Conservation (phyloP, 2,329 filamentous ascomycete species). For the Pestalotiopsis sp. region DNA sequence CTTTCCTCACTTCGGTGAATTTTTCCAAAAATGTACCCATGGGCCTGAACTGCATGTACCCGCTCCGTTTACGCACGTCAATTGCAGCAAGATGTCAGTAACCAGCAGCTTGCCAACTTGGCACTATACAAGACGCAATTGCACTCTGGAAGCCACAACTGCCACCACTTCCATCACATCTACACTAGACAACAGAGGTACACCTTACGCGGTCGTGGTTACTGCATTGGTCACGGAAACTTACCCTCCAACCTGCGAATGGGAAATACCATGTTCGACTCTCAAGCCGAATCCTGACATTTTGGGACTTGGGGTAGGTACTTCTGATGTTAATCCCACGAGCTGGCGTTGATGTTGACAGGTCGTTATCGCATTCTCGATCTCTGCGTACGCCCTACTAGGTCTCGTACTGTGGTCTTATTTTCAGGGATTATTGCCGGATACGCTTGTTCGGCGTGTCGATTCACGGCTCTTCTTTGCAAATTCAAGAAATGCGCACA, state of each 20-base stretch:
- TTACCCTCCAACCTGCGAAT: background rate
- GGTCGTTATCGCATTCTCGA: background rate
- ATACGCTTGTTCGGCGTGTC: background rate
- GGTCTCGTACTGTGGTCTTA: background rate
- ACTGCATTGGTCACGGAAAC: background rate
- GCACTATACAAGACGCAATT: background rate
- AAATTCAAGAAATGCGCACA: background rate
- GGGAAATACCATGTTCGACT: background rate
- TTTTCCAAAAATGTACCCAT: too few species aligned
- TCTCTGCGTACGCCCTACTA: background rate
- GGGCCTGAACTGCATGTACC: too few species aligned
- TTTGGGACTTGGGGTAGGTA: background rate
- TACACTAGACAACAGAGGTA: background rate
- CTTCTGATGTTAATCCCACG: too few species aligned
- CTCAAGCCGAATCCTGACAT: background rate
- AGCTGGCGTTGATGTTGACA: too few species aligned
- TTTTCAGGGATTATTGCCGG: background rate
- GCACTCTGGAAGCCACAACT: background rate
- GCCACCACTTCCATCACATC: background rate
- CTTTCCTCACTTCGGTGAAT: too few species aligned
- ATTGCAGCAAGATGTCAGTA: background rate
- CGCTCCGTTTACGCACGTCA: too few species aligned
- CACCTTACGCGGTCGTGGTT: background rate
- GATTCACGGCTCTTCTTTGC: background rate
- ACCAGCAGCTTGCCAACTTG: background rate